Percentiles rank a stretch among this genome's conserved stretches.
Evolutionary conservation across 1,284 basidiomycete genomes (phyloP).

Genomic region (Agaricales sp.): DNA sequence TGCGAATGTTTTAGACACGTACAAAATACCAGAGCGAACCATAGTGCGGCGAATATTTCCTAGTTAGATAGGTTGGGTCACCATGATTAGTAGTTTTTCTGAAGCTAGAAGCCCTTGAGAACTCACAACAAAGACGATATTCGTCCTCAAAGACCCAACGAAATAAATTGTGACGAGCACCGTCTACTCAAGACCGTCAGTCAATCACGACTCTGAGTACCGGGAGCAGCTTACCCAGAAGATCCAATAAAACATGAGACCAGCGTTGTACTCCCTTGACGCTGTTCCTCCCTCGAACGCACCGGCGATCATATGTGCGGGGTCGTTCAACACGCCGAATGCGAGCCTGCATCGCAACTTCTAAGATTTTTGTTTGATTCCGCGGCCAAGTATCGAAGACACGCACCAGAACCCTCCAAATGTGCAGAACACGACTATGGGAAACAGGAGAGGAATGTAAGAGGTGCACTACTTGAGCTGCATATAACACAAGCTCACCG

Average conservation of each 20-base stretch:
- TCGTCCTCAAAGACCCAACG: not conserved
- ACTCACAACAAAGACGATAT: not conserved
- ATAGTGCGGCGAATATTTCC: not conserved
- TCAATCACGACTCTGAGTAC: too few species aligned
- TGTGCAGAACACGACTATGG: conserved; percentile 11
- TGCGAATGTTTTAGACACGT: too few species aligned
- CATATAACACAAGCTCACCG: not conserved
- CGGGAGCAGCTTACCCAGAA: too few species aligned
- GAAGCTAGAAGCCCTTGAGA: too few species aligned
- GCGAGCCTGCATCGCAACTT: too few species aligned
- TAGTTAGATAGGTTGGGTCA: too few species aligned
- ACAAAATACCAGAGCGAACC: not conserved
- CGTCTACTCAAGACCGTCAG: too few species aligned
- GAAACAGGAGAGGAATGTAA: not conserved
- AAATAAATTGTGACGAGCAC: not conserved
- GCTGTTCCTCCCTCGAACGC: not conserved
- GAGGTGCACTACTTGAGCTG: not conserved
- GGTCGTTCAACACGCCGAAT: not conserved
- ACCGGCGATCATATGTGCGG: not conserved
- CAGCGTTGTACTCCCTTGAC: not conserved
- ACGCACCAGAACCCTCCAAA: conserved; percentile 15
- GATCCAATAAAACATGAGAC: not conserved
- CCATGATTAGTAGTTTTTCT: too few species aligned
- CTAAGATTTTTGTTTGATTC: not conserved
- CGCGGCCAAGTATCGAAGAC: too few species aligned